Conservation (phyloP, 2,329 filamentous ascomycete genomes). For the Penicillium sp. region DNA sequence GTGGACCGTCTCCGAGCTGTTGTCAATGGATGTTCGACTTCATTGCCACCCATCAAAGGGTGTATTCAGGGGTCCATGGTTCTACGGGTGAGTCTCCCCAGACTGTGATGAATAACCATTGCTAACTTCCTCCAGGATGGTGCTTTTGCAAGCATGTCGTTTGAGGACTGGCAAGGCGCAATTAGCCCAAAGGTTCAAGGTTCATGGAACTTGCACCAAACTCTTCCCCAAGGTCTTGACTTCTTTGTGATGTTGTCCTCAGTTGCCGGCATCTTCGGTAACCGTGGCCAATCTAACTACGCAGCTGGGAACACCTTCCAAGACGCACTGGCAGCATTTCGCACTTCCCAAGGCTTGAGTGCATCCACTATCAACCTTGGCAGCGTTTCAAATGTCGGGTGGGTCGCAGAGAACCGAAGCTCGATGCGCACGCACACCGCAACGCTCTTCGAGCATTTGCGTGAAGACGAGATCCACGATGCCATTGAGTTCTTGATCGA, state of each 20-base stretch:
- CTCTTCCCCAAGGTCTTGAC: slow-evolving; percentile 31
- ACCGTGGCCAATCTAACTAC: slow-evolving; percentile 46
- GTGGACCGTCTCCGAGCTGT: slow-evolving; percentile 2
- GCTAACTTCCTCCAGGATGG: slow-evolving; percentile 14
- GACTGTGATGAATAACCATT: neutral
- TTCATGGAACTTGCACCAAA: slow-evolving; percentile 34
- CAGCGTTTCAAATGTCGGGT: slow-evolving; percentile 33
- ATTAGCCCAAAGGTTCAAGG: slow-evolving; percentile 41
- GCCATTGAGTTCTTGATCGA: slow-evolving; percentile 19
- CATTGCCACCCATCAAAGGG: slow-evolving; percentile 22
- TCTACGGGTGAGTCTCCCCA: slow-evolving; percentile 12
- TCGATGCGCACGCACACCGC: slow-evolving; percentile 11
- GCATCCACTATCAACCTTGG: slow-evolving; percentile 28
- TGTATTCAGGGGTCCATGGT: slow-evolving; percentile 26
- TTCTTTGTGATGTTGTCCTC: slow-evolving; percentile 46
- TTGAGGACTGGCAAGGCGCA: slow-evolving; percentile 36
- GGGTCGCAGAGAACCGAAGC: slow-evolving; percentile 27
- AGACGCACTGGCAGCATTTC: slow-evolving; percentile 34
- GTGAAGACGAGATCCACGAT: slow-evolving; percentile 22
- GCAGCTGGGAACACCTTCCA: slow-evolving; percentile 39
- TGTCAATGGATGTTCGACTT: neutral
- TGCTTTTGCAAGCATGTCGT: slow-evolving; percentile 30
- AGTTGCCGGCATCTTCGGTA: slow-evolving; percentile 43
- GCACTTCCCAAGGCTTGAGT: slow-evolving; percentile 16
- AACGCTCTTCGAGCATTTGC: slow-evolving; percentile 19